Conservation (phyloP, 768 basidiomycete species). For the Coprinopsis sp. region DNA sequence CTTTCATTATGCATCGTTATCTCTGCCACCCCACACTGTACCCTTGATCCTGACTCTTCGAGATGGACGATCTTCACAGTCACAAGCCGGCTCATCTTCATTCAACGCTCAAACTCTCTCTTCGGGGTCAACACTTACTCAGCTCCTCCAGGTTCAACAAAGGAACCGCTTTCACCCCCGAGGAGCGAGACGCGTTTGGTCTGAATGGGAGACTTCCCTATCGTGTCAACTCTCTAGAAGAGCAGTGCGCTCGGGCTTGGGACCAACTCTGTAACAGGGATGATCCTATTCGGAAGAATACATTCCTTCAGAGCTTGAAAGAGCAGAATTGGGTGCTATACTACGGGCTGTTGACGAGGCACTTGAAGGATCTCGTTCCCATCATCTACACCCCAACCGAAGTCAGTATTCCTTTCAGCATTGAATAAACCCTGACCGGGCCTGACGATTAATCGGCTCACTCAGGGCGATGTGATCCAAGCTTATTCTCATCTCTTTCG, state of each 20-base stretch:
- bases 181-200: slow-evolving; percentile 69
- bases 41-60: too few species aligned
- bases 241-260: slow-evolving; percentile 74
- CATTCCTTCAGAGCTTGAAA: slow-evolving; percentile 71
- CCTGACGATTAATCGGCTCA: neutral
- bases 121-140: slow-evolving; percentile 61
- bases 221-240: slow-evolving; percentile 60
- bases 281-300: slow-evolving; percentile 53
- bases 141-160: slow-evolving; percentile 69
- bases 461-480: slow-evolving; percentile 80
- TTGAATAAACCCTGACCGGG: neutral
- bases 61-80: slow-evolving; percentile 15
- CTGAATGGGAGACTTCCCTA: slow-evolving; percentile 47
- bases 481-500: slow-evolving; percentile 84
- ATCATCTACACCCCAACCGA: slow-evolving; percentile 84
- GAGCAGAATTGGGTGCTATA: slow-evolving; percentile 83
- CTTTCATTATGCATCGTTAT: too few species aligned
- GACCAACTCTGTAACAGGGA: slow-evolving; percentile 45
- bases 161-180: slow-evolving; percentile 68
- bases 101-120: slow-evolving; percentile 37
- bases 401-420: slow-evolving; percentile 30
- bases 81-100: slow-evolving; percentile 20
- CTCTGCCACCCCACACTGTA: too few species aligned
- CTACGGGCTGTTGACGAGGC: slow-evolving; percentile 56
- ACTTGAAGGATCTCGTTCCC: slow-evolving; percentile 59